phyloP scores from a whole-genome alignment of 768 basidiomycete species.

The Lactarius quietus region DNA sequence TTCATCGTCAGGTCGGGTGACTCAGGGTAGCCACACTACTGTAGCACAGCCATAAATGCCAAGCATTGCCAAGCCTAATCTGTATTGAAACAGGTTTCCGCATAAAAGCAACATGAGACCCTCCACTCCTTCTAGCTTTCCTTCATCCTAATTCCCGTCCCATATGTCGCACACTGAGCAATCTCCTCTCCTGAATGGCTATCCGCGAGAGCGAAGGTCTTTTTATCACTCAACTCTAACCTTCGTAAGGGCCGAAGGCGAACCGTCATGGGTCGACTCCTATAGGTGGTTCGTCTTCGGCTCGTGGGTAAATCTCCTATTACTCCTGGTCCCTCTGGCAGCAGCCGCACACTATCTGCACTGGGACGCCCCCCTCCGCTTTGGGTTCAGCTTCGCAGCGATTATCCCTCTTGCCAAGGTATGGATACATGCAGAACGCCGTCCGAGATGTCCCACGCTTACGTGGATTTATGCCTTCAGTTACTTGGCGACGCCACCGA shows the following conservation, averaged over 20 bases:
- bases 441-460: not conserved
- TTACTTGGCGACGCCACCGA: conserved; percentile 81
- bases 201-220: conserved; percentile 39
- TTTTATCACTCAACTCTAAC: conserved; percentile 37
- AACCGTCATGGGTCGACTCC: conserved; percentile 59
- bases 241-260: conserved; percentile 54
- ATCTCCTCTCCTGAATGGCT: conserved; percentile 27
- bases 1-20: not conserved
- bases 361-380: conserved; percentile 77
- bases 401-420: conserved; percentile 89
- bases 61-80: not conserved
- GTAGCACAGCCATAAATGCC: conserved; percentile 6
- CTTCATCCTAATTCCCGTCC: not conserved
- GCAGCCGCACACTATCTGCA: conserved; percentile 56
- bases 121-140: conserved; percentile 1
- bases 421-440: conserved; percentile 17
- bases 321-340: conserved; percentile 77
- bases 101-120: not conserved
- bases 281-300: conserved; percentile 58
- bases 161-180: conserved; percentile 21
- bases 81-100: not conserved
- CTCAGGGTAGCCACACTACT: not conserved
- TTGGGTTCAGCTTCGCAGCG: conserved; percentile 72
- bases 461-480: conserved; percentile 33
- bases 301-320: conserved; percentile 70